Percentiles rank a stretch among this genome's conserved stretches.
These are phyloP conservation scores for Eutrema japonicum DNA, from an alignment of 345 rosid species.

Conservation along the genomic window DNA sequence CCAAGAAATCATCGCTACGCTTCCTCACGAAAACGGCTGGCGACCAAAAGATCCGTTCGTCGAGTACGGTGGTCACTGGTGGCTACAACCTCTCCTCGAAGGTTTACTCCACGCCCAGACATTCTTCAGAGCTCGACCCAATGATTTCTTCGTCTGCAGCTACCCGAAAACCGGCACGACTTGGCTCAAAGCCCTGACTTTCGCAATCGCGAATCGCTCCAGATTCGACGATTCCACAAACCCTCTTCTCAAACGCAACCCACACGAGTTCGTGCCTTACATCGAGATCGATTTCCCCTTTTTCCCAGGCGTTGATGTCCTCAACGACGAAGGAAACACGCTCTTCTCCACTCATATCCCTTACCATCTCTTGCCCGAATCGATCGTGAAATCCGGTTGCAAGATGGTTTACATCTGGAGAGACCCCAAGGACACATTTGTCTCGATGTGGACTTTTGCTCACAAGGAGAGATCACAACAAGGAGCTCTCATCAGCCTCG, in stretches of 20 bases:
- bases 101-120: slow-evolving; percentile 39
- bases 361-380: slow-evolving; percentile 38
- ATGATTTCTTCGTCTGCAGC: slow-evolving; percentile 44
- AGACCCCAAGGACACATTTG: slow-evolving; percentile 45
- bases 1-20: slow-evolving; percentile 39
- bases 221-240: slow-evolving; percentile 31
- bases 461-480: slow-evolving; percentile 38
- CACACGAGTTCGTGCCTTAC: slow-evolving; percentile 49
- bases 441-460: slow-evolving; percentile 43
- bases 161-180: slow-evolving; percentile 48
- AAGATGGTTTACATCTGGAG: slow-evolving; percentile 48
- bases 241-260: slow-evolving; percentile 41
- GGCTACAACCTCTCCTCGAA: slow-evolving; percentile 41
- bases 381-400: slow-evolving; percentile 14
- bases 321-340: slow-evolving; percentile 38
- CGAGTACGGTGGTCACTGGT: slow-evolving; percentile 44
- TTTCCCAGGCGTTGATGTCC: slow-evolving; percentile 41
- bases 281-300: slow-evolving; percentile 44
- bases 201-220: slow-evolving; percentile 38
- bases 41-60: slow-evolving; percentile 33
- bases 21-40: slow-evolving; percentile 40
- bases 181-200: slow-evolving; percentile 48
- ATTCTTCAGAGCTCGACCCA: slow-evolving; percentile 39
- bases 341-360: slow-evolving; percentile 47
- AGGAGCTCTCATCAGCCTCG: slow-evolving; percentile 26